phyloP scores from a whole-genome alignment of 768 basidiomycete genomes.

The Tulasnella sp. region DNA sequence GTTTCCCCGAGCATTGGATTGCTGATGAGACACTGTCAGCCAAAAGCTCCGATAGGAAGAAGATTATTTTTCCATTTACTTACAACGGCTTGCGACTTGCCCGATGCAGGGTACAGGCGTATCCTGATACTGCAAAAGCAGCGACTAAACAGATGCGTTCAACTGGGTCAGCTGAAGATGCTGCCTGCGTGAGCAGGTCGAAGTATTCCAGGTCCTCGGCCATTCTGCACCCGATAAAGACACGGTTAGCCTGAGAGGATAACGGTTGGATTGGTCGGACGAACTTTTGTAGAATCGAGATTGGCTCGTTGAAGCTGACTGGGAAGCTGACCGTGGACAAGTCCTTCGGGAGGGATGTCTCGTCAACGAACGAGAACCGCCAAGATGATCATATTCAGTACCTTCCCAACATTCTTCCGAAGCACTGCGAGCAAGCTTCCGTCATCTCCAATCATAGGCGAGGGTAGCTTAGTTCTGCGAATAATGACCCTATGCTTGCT shows the following conservation, averaged over 20 bases:
- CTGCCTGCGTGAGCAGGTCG: slow-evolving; percentile 59
- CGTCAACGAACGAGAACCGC: background rate
- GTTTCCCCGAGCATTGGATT: slow-evolving; percentile 87
- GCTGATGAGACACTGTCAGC: slow-evolving; percentile 33
- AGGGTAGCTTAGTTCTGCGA: slow-evolving; percentile 24
- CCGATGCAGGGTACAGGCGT: slow-evolving; percentile 71
- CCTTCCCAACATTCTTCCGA: slow-evolving; percentile 86
- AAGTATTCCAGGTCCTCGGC: slow-evolving; percentile 83
- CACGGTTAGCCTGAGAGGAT: background rate
- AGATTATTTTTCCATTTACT: slow-evolving; percentile 30
- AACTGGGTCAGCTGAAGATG: slow-evolving; percentile 46
- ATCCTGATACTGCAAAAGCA: slow-evolving; percentile 78
- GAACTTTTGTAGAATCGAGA: slow-evolving; percentile 67
- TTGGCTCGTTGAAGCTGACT: slow-evolving; percentile 85
- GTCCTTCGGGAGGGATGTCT: slow-evolving; percentile 42
- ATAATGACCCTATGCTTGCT: slow-evolving; percentile 15
- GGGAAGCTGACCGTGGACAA: slow-evolving; percentile 74
- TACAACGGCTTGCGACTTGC: slow-evolving; percentile 84
- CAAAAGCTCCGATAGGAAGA: background rate
- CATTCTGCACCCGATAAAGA: slow-evolving; percentile 19
- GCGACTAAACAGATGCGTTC: slow-evolving; percentile 69
- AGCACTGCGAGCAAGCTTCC: slow-evolving; percentile 74
- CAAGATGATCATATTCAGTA: slow-evolving; percentile 27
- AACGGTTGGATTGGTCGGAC: background rate
- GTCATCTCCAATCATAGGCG: slow-evolving; percentile 47